These are phyloP conservation scores for Melampsora occidentalis DNA, from an alignment of 1,284 basidiomycete species.

Conservation along the genomic window DNA sequence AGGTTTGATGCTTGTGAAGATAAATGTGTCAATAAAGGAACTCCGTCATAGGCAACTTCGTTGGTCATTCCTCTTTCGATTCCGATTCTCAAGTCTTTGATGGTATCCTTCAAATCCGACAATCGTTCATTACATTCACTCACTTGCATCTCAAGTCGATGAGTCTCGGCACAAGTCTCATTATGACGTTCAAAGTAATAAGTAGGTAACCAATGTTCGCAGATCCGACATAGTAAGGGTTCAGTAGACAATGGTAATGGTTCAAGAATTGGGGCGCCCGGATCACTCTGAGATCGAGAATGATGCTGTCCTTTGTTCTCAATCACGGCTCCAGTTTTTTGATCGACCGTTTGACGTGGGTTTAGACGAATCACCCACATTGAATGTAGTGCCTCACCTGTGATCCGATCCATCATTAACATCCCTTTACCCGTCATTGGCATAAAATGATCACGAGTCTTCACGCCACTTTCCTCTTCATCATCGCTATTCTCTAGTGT, in stretches of 20 bases:
- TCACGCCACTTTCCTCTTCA: conserved; percentile 51
- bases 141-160: conserved; percentile 93
- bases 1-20: conserved; percentile 64
- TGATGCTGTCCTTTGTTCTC: conserved; percentile 59
- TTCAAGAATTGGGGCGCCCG: conserved; percentile 59
- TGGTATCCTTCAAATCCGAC: conserved; percentile 75
- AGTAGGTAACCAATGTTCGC: conserved; percentile 90
- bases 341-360: conserved; percentile 46
- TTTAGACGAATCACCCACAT: conserved; percentile 97
- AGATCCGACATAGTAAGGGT: conserved; percentile 94
- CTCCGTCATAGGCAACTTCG: conserved; percentile 24
- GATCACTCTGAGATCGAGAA: conserved; percentile 49
- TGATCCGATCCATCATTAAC: conserved; percentile 90
- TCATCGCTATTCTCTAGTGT: conserved; percentile 51
- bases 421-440: conserved; percentile 98
- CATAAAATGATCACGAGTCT: conserved; percentile 61
- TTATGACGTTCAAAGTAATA: conserved; percentile 99
- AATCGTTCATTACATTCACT: conserved; percentile 89
- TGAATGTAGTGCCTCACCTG: conserved; percentile 82
- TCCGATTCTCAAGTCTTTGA: conserved; percentile 45
- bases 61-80: conserved; percentile 9
- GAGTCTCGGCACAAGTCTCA: conserved; percentile 96
- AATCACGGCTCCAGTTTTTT: conserved; percentile 53
- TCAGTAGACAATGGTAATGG: conserved; percentile 64
- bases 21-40: conserved; percentile 58